Percentiles rank a stretch among this genome's conserved stretches.
Conservation (phyloP, 352 stramenopile genomes). For the Globisporangium echinulatum region DNA sequence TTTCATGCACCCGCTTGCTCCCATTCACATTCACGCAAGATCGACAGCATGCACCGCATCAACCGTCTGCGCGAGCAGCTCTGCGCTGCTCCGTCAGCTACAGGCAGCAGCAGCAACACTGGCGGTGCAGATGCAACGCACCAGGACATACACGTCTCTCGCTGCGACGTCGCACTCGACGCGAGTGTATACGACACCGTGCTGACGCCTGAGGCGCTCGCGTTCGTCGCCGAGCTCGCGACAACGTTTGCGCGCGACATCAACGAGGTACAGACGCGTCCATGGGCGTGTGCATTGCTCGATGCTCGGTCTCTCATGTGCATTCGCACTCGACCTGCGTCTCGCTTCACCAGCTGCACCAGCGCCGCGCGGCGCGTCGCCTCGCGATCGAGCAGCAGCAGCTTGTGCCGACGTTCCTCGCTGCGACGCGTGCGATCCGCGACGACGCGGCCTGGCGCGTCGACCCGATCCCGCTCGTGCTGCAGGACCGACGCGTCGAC, state of each 20-base stretch:
- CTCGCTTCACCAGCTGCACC: slow-evolving; percentile 38
- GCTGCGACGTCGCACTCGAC: slow-evolving; percentile 14
- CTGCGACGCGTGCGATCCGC: slow-evolving; percentile 55
- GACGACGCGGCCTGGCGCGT: slow-evolving; percentile 56
- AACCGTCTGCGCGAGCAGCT: slow-evolving; percentile 31
- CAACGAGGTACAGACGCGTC: slow-evolving; percentile 18
- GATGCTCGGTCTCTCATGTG: background rate
- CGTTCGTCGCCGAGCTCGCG: slow-evolving; percentile 83
- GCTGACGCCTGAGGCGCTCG: slow-evolving; percentile 76
- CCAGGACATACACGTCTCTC: slow-evolving; percentile 22
- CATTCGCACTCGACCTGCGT: background rate
- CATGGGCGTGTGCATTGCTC: too few relatives aligned
- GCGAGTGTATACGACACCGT: slow-evolving; percentile 55
- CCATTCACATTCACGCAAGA: background rate
- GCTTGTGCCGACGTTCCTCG: slow-evolving; percentile 79
- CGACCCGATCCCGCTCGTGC: slow-evolving; percentile 49
- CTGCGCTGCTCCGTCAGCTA: slow-evolving; percentile 2
- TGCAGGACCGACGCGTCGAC: slow-evolving; percentile 91
- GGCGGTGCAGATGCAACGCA: background rate
- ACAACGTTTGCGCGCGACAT: slow-evolving; percentile 64
- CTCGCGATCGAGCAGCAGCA: slow-evolving; percentile 59
- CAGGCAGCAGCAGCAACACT: background rate
- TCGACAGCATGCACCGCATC: slow-evolving; percentile 32
- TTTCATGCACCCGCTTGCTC: too few relatives aligned
- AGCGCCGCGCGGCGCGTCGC: slow-evolving; percentile 38